Evolutionary conservation across 164 flowering plant genomes (phyloP).

Genomic region (Vitis amurensis): DNA sequence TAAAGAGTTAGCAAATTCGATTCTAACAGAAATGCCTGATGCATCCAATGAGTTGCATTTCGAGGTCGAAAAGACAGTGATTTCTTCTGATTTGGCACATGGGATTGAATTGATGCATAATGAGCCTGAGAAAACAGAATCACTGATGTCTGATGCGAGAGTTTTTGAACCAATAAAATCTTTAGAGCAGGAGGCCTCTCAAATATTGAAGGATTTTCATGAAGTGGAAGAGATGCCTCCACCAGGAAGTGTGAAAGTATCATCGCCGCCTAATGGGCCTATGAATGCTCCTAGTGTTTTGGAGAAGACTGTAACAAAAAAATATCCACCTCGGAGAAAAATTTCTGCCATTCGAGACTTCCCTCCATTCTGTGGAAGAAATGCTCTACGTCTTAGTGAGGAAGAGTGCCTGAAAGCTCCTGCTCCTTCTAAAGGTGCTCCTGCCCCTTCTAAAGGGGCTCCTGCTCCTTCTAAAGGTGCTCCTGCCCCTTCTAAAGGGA

Average conservation of each 20-base stretch:
- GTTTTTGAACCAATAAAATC: not conserved
- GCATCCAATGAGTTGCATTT: not conserved
- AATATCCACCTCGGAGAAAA: conserved; percentile 46
- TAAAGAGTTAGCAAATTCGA: not conserved
- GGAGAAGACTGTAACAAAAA: conserved; percentile 9
- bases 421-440: not conserved
- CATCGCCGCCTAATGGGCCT: conserved; percentile 6
- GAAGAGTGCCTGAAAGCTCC: conserved; percentile 22
- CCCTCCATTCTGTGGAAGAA: conserved; percentile 51
- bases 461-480: conserved; percentile 2
- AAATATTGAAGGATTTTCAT: conserved; percentile 1
- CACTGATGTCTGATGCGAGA: not conserved
- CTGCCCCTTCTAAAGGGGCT: not conserved
- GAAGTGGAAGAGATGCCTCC: conserved; percentile 1
- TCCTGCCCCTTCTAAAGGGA: no score
- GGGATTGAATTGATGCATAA: not conserved
- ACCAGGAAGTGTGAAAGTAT: not conserved
- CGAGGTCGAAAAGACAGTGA: not conserved
- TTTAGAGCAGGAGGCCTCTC: conserved; percentile 1
- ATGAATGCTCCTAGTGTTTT: not conserved
- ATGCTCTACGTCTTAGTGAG: conserved; percentile 27
- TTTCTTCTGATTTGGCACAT: conserved; percentile 6
- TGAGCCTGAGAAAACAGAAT: conserved; percentile 1
- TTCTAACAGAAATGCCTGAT: not conserved
- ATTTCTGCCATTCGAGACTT: conserved; percentile 49